phyloP scores from a whole-genome alignment of 1,284 basidiomycete genomes.

The Mixia osmundae region DNA sequence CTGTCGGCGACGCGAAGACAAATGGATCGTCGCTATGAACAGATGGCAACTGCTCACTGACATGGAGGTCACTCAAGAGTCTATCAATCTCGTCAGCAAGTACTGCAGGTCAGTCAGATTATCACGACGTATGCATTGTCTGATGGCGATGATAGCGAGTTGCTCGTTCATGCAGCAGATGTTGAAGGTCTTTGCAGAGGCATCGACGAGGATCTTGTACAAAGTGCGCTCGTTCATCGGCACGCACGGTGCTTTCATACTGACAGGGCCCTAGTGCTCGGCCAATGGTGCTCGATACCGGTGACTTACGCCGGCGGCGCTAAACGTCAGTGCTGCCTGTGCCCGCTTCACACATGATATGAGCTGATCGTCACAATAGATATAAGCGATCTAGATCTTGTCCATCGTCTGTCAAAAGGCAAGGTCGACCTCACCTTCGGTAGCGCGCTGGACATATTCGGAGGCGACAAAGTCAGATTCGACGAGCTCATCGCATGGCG shows the following conservation, averaged over 20 bases:
- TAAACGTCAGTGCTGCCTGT: conserved; percentile 32
- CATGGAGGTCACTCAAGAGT: conserved; percentile 59
- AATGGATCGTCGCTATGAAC: conserved; percentile 95
- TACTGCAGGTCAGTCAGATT: conserved; percentile 41
- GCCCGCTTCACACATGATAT: not conserved
- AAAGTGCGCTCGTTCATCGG: conserved; percentile 31
- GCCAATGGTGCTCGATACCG: conserved; percentile 72
- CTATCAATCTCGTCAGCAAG: conserved; percentile 41
- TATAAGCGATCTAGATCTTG: conserved; percentile 57
- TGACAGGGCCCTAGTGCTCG: conserved; percentile 36
- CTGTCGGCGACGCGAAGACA: conserved; percentile 50
- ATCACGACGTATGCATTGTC: not conserved
- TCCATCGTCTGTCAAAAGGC: conserved; percentile 55
- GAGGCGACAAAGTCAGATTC: conserved; percentile 45
- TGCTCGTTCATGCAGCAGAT: conserved; percentile 89
- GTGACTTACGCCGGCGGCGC: conserved; percentile 96
- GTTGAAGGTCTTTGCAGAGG: conserved; percentile 94
- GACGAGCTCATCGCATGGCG: too few relatives aligned
- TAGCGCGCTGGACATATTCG: conserved; percentile 62
- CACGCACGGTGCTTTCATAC: not conserved
- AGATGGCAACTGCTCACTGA: conserved; percentile 95
- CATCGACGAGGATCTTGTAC: conserved; percentile 74
- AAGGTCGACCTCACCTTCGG: conserved; percentile 90
- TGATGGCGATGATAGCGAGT: conserved; percentile 37
- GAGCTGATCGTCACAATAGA: conserved; percentile 28